phyloP scores from a whole-genome alignment of 768 basidiomycete species.

The Saitozyma sp. region DNA sequence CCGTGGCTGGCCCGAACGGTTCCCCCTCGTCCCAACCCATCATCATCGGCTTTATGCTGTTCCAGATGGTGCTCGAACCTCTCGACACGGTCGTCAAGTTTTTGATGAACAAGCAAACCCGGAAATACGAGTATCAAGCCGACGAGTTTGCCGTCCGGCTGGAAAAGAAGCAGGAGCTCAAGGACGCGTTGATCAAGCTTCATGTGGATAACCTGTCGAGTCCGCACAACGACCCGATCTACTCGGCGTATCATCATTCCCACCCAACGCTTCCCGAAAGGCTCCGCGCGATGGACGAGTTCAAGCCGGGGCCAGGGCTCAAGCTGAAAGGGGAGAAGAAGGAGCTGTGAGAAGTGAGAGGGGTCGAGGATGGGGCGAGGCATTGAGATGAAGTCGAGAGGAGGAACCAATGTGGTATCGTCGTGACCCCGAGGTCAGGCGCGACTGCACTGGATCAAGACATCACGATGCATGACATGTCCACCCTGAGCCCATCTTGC shows the following conservation, averaged over 20 bases:
- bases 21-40: constrained; percentile 41
- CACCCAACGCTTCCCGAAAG: constrained; percentile 93
- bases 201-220: constrained; percentile 91
- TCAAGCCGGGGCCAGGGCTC: constrained; percentile 10
- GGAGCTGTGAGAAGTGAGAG: constrained; percentile 19
- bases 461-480: too few species aligned
- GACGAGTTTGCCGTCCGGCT: constrained; percentile 82
- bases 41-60: constrained; percentile 53
- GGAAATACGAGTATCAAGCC: constrained; percentile 89
- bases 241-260: constrained; percentile 93
- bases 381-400: too few species aligned
- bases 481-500: neutral
- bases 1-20: constrained; percentile 24
- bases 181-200: constrained; percentile 69
- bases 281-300: constrained; percentile 69
- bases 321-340: constrained; percentile 28
- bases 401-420: too few species aligned
- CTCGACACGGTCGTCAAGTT: constrained; percentile 51
- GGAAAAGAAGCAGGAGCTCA: constrained; percentile 57
- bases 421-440: too few species aligned
- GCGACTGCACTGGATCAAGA: too few species aligned
- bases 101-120: constrained; percentile 74
- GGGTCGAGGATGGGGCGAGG: too few species aligned
- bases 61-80: constrained; percentile 52
- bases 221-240: constrained; percentile 94